These are phyloP conservation scores for Zygosaccharomyces gambellarensis DNA, from an alignment of 805 yeast species.

Conservation along the genomic window DNA sequence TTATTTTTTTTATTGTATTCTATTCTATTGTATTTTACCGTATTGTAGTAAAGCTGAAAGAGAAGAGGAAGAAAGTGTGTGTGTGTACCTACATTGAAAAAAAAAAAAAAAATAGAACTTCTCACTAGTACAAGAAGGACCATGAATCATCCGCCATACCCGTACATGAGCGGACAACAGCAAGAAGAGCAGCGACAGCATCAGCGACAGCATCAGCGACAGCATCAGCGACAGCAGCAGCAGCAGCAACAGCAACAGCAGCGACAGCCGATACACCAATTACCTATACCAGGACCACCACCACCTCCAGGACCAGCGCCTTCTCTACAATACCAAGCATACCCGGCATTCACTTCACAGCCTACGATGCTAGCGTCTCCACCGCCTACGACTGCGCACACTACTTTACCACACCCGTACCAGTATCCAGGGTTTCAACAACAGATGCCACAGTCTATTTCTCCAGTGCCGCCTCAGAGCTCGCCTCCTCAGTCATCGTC, in stretches of 20 bases:
- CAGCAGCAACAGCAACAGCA: constrained; percentile 13
- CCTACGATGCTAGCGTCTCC: background rate
- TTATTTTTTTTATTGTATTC: too few species aligned
- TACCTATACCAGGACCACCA: background rate
- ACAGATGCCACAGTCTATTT: constrained; percentile 7
- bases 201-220: constrained; percentile 5
- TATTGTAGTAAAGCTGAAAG: background rate
- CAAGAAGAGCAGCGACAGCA: background rate
- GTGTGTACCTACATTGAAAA: too few species aligned
- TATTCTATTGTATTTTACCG: too few species aligned
- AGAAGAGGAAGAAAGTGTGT: background rate
- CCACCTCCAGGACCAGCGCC: background rate
- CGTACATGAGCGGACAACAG: background rate
- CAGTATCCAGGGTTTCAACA: constrained; percentile 17
- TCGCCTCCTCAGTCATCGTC: constrained; percentile 8
- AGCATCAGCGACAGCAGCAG: constrained; percentile 1
- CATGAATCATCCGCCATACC: background rate
- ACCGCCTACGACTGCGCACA: background rate
- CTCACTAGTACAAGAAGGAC: background rate
- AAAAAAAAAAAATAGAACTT: background rate
- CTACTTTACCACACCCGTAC: constrained; percentile 6
- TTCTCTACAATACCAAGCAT: background rate
- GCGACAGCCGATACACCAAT: constrained; percentile 1
- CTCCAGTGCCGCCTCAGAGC: constrained; percentile 6
- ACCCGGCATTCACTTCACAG: background rate